Conservation (phyloP, 2,329 filamentous ascomycete species). For the Trichoderma cornu-damae region DNA sequence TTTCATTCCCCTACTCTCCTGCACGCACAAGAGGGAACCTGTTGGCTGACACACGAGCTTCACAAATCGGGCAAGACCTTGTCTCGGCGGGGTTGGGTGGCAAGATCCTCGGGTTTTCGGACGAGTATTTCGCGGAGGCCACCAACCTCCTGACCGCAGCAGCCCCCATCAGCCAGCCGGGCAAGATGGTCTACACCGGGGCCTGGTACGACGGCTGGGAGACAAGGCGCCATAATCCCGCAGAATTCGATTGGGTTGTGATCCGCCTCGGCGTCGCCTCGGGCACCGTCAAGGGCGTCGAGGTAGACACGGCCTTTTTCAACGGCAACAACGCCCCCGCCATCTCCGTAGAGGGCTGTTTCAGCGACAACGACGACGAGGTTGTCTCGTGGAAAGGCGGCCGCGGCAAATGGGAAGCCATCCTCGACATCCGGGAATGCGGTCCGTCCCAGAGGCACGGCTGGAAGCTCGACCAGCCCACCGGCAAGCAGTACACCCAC, state of each 20-base stretch:
- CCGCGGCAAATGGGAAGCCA: constrained; percentile 63
- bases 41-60: neutral
- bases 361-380: constrained; percentile 58
- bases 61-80: constrained; percentile 57
- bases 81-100: constrained; percentile 57
- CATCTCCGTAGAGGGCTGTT: constrained; percentile 72
- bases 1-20: no score
- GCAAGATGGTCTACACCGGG: constrained; percentile 64
- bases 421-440: constrained; percentile 64
- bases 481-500: constrained; percentile 68
- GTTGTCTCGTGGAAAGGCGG: constrained; percentile 57
- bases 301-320: constrained; percentile 79
- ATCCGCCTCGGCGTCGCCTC: constrained; percentile 64
- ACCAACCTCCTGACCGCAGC: constrained; percentile 60
- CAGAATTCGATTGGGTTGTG: constrained; percentile 62
- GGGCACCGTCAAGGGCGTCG: constrained; percentile 66
- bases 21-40: neutral
- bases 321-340: constrained; percentile 76
- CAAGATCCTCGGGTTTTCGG: constrained; percentile 59
- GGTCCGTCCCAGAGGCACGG: constrained; percentile 68
- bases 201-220: constrained; percentile 71
- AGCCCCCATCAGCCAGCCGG: constrained; percentile 56
- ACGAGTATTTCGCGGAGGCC: constrained; percentile 65
- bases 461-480: constrained; percentile 60
- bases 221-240: constrained; percentile 60